Evolutionary conservation across 306 rosid genomes (phyloP).

Genomic region (Dryas drummondii): DNA sequence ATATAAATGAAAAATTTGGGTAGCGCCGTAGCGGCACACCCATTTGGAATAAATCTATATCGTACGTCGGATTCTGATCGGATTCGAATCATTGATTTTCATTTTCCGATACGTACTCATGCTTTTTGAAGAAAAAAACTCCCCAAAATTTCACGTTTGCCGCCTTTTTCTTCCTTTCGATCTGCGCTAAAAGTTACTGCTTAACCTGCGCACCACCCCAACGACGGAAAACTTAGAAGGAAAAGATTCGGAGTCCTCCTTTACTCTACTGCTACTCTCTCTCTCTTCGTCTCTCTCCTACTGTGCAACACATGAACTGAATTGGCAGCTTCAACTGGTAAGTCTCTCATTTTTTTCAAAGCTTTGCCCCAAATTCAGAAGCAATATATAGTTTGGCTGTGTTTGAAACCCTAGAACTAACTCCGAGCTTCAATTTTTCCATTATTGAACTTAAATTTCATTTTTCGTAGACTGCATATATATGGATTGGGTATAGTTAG

Average conservation of each 20-base stretch:
- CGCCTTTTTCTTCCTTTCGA: slow-evolving; percentile 14
- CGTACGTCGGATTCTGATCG: no score
- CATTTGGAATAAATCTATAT: no score
- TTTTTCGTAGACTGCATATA: not conserved
- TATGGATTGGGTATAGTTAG: slow-evolving; percentile 2
- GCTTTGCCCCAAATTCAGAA: not conserved
- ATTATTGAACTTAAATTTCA: not conserved
- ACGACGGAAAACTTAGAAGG: not conserved
- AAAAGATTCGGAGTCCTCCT: not conserved
- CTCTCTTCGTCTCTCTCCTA: no score
- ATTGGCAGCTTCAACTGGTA: slow-evolving; percentile 2
- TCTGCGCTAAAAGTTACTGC: not conserved
- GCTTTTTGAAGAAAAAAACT: not conserved
- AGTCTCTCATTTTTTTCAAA: not conserved
- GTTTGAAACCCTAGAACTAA: not conserved
- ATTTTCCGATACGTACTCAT: not conserved
- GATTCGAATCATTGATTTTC: not conserved
- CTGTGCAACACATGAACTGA: not conserved
- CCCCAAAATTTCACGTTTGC: not conserved
- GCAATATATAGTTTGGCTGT: not conserved
- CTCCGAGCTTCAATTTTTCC: not conserved
- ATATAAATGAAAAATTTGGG: no score
- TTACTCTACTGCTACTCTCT: not conserved
- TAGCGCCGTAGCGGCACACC: no score
- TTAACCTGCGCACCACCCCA: not conserved